Percentiles rank a stretch among this genome's conserved stretches.
These are phyloP conservation scores for Fragilaria radians DNA, from an alignment of 108 stramenopile genomes.

Conservation along the genomic window DNA sequence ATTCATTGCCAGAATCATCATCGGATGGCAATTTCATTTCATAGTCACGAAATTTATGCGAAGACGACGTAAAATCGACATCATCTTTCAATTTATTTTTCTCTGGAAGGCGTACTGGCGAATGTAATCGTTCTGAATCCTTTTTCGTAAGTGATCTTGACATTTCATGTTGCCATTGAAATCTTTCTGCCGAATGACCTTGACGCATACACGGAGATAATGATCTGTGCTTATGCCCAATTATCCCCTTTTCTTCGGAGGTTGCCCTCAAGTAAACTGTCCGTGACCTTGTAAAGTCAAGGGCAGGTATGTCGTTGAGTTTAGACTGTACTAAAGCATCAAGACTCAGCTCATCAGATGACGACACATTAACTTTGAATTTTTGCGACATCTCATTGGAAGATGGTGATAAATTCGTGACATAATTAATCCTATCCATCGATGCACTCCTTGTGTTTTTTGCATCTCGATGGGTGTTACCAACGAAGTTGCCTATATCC, in stretches of 20 bases:
- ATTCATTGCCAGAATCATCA: not conserved
- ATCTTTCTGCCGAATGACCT: not conserved
- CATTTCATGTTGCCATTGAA: not conserved
- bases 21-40: not conserved
- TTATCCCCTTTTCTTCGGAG: not conserved
- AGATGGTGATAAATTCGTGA: not conserved
- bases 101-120: not conserved
- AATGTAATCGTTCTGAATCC: not conserved
- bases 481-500: too few species aligned
- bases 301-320: not conserved
- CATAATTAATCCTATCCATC: too few species aligned
- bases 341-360: not conserved
- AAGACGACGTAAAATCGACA: not conserved
- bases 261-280: not conserved
- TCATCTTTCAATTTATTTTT: not conserved
- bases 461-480: not conserved
- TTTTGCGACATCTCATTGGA: not conserved
- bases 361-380: not conserved
- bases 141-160: not conserved
- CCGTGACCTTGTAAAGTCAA: not conserved
- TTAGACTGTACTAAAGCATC: not conserved
- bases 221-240: not conserved
- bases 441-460: too few species aligned
- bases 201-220: not conserved
- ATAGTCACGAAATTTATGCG: not conserved